These are phyloP conservation scores for Sarocladium brachiariae DNA, from an alignment of 2,329 filamentous ascomycete genomes.

Conservation along the genomic window DNA sequence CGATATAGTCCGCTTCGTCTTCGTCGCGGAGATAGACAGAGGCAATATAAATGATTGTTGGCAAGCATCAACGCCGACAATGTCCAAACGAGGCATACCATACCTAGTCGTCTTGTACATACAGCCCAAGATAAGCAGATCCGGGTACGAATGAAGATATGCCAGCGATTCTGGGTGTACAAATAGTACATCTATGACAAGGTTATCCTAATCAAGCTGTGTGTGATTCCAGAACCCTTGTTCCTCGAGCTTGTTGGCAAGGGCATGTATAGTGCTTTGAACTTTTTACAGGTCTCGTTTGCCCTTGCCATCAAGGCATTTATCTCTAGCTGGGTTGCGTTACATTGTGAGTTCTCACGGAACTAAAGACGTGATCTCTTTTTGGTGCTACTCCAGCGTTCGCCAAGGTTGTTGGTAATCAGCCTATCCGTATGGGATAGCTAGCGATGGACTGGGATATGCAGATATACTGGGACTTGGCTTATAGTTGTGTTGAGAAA, in stretches of 20 bases:
- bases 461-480: background rate
- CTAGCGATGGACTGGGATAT: background rate
- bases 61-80: slow-evolving; percentile 16
- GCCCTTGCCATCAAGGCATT: slow-evolving; percentile 15
- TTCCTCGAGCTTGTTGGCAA: slow-evolving; percentile 15
- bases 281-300: slow-evolving; percentile 12
- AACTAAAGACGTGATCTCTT: slow-evolving; percentile 13
- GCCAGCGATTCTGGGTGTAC: slow-evolving; percentile 17
- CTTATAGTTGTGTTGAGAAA: background rate
- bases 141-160: slow-evolving; percentile 16
- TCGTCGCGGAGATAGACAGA: slow-evolving; percentile 17
- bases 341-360: slow-evolving; percentile 14
- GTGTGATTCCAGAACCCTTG: slow-evolving; percentile 17
- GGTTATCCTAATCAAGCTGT: slow-evolving; percentile 12
- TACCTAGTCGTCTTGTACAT: slow-evolving; percentile 19
- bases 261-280: slow-evolving; percentile 17
- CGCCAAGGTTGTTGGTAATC: slow-evolving; percentile 13
- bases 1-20: slow-evolving; percentile 15
- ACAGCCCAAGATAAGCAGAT: slow-evolving; percentile 17
- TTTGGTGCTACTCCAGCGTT: slow-evolving; percentile 11
- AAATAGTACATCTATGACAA: slow-evolving; percentile 17
- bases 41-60: slow-evolving; percentile 17
- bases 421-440: background rate
- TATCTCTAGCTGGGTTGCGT: slow-evolving; percentile 17
- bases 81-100: slow-evolving; percentile 17